A percentile compares a stretch with the other conserved stretches of the same genome.
These are phyloP conservation scores for Alternaria brassicae DNA, from an alignment of 2,329 filamentous ascomycete genomes.

Conservation along the genomic window DNA sequence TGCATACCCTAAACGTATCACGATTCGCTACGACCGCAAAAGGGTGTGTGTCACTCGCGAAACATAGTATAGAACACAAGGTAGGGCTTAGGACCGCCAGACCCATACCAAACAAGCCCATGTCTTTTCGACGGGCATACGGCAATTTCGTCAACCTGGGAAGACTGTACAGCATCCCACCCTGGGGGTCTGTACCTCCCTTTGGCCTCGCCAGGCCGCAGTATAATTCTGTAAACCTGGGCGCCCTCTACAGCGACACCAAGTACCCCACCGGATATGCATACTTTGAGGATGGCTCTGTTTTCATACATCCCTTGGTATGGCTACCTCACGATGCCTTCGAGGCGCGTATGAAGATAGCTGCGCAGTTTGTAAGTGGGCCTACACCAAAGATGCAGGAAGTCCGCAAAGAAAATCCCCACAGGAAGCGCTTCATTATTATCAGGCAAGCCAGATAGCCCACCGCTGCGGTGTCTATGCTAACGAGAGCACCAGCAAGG, in stretches of 20 bases:
- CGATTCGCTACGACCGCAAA: neutral
- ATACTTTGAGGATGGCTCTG: conserved; percentile 35
- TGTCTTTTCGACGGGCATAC: conserved; percentile 11
- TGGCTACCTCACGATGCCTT: conserved; percentile 21
- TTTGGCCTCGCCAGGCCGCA: neutral
- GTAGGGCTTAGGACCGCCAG: neutral
- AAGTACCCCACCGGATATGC: conserved; percentile 20
- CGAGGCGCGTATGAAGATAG: conserved; percentile 25
- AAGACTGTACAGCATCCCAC: conserved; percentile 18
- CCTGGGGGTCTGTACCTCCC: neutral
- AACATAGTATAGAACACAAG: neutral
- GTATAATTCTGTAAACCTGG: conserved; percentile 24
- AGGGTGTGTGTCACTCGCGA: neutral
- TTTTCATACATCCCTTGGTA: conserved; percentile 18
- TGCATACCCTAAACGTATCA: conserved; percentile 1
- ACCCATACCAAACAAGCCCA: conserved; percentile 1
- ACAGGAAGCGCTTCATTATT: conserved; percentile 18
- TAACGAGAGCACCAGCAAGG: conserved; percentile 11
- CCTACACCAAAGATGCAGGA: conserved; percentile 19
- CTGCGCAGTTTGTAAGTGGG: conserved; percentile 16
- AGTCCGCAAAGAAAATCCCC: conserved; percentile 2
- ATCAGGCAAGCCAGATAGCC: conserved; percentile 16
- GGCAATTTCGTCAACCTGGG: conserved; percentile 22
- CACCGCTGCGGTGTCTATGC: neutral
- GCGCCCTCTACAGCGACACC: conserved; percentile 12